Conservation (phyloP, 306 rosid genomes). For the Cucumis sativus region Cucumber_9930_V3 NC_026656.2:2924501-2925000, state of each 20-base stretch:
- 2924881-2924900: not conserved
- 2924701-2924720: slow-evolving; percentile 39
- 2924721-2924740: slow-evolving; percentile 72
- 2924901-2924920: not conserved
- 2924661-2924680: slow-evolving; percentile 37
- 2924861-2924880: slow-evolving; percentile 4
- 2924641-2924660: slow-evolving; percentile 86
- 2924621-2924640: slow-evolving; percentile 70
- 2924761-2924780: slow-evolving; percentile 78
- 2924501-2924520: not conserved
- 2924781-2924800: slow-evolving; percentile 54
- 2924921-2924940: not conserved
- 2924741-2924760: slow-evolving; percentile 70
- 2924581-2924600: slow-evolving; percentile 60
- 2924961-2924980: not conserved
- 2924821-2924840: slow-evolving; percentile 73
- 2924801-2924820: slow-evolving; percentile 84
- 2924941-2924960: not conserved
- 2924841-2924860: not conserved
- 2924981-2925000: not conserved
- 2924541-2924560: slow-evolving; percentile 61
- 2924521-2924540: slow-evolving; percentile 42
- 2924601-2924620: slow-evolving; percentile 62
- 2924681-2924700: slow-evolving; percentile 69
- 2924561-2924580: slow-evolving; percentile 70